Conservation (phyloP, 106 monocot genomes). For the Vanilla planifolia region DNA sequence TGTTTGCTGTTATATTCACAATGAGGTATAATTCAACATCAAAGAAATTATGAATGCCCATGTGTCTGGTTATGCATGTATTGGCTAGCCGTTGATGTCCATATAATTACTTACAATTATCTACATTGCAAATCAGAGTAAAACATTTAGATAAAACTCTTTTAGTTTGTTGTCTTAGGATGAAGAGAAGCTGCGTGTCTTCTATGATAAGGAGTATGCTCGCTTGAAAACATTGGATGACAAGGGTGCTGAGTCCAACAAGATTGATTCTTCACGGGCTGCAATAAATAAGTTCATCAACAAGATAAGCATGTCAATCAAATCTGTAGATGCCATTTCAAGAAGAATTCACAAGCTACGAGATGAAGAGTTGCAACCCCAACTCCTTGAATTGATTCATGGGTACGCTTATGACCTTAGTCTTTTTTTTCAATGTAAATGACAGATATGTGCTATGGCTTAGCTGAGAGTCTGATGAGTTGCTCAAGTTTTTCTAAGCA, state of each 20-base stretch:
- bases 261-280: constrained; percentile 49
- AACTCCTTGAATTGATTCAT: constrained; percentile 48
- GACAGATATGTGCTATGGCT: too few species aligned
- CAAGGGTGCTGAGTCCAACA: constrained; percentile 54
- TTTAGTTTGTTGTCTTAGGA: constrained; percentile 43
- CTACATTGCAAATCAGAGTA: too few species aligned
- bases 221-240: constrained; percentile 57
- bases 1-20: too few species aligned
- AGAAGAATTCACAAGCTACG: constrained; percentile 69
- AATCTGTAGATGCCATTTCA: constrained; percentile 63
- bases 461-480: too few species aligned
- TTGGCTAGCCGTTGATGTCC: too few species aligned
- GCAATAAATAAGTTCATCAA: constrained; percentile 37
- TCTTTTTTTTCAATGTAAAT: too few species aligned
- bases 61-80: too few species aligned
- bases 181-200: constrained; percentile 71
- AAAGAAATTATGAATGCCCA: too few species aligned
- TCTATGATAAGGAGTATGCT: constrained; percentile 67
- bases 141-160: constrained; percentile 13
- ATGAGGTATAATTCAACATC: too few species aligned
- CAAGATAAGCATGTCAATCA: constrained; percentile 54
- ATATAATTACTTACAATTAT: too few species aligned
- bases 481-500: too few species aligned
- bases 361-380: constrained; percentile 69
- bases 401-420: constrained; percentile 38